Evolutionary conservation across 176 grass and related monocot species (phyloP), one percentile per base, ranked within the genome.

Genomic region (Lolium perenne): DNA sequence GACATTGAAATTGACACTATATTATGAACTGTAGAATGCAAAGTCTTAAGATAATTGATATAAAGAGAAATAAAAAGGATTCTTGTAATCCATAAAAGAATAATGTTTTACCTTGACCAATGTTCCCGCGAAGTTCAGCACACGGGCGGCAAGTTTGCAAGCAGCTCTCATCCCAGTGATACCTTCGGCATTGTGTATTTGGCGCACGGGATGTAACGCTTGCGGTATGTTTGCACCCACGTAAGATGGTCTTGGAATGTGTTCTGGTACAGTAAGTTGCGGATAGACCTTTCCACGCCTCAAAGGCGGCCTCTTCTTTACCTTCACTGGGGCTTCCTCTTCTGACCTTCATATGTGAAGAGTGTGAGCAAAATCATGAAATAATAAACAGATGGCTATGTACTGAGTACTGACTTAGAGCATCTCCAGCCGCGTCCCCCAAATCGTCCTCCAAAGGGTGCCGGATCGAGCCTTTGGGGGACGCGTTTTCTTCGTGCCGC

Each of bases 81-180:
- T 46, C 46, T 16, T 25, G 6, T 50, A 67, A 70, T 78, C 7
- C 8, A 76, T 20, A 47, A 53, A 85, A 49, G 16, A 78, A n/a
- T 8, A 77, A 50, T 25, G 13, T 90, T 91, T 4, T 74, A 98
- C 95, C 93, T 90, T 93, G 69, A 95, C 87, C 61, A 94, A 86
- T 48, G 90, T 92, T 78, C 91, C 91, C 23, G 93, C 91, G 59
- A 98, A 98, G 59, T 98, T 83, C 20, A 98, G 80, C 63, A 88
- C 87, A 87, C 41, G 72, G 8, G 93, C 93, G 29, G 91, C 95
- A 84, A 98, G 88, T 85, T 94, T 90, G 75, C 93, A 95, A 80
- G 93, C 93, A 87, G 93, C 93, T 91, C 88, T 98, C 85, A 95
- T 94, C 86, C 86, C 83, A 81, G 87, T 58, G 81, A 98, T 93